Base-by-base conservation (phyloP, 352 stramenopile species). In the Pythium periplocum region DNA sequence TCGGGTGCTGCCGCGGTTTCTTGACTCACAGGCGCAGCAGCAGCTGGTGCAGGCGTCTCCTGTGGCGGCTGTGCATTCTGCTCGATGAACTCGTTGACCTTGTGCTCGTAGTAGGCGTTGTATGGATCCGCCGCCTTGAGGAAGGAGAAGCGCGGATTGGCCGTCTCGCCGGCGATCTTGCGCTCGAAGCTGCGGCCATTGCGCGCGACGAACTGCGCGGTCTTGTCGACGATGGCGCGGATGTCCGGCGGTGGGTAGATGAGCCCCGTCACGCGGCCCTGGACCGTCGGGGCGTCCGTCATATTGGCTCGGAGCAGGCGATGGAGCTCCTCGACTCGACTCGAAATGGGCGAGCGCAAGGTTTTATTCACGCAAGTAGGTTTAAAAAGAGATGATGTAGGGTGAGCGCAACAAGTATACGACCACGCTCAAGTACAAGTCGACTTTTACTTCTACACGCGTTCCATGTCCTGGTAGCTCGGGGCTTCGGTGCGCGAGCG, bases 231-330 rank as follows among this genome's bases (percentile, higher is more conserved):
- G 35, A 99, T 94, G 3, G 92, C 93, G 48, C 96, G 87, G 57
- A 99, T 99, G 57, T 99, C 96, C 8, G 96, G 96, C 43, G 97
- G 97, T 50, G 97, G 97, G 54, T 93, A 90, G 76, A 99, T 99
- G 39, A 98, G 70, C 48, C 90, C 93, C 50, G 81, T 96, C 60
- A 94, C 83, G 39, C 66, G 69, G 53, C 82, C 84, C 64, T 94
- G 83, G 59, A 83, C 60, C 6, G 71, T 83, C 48, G 65, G 66
- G 7, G 45, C 50, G 6, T 38, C 35, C 6, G n/a, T 45, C 26
- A 9, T 51, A 36, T 41, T 26, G 17, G 17, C 17, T 26, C 17
- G 17, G 17, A 26, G 17, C 17, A 26, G 17, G 17, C 17, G 17
- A 26, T 26, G 17, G 17, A 26, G 17, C 17, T 26, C 17, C 17